Evolutionary conservation across 805 yeast genomes (phyloP).

Genomic region (Suhomyces kilbournensis): DNA sequence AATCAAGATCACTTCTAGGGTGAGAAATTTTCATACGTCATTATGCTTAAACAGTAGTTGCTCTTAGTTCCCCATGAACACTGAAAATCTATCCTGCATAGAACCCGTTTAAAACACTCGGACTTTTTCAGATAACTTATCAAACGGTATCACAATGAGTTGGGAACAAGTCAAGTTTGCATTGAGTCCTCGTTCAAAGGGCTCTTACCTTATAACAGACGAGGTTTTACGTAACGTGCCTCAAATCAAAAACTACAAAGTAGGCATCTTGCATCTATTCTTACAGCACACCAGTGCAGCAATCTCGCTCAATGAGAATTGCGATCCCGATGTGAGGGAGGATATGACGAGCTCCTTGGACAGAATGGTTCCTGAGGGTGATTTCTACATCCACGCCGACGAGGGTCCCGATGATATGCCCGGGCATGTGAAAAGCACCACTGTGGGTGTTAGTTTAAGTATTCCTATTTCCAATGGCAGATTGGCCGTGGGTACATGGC

Average conservation of each 20-base stretch:
- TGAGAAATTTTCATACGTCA: no score
- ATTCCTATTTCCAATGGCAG: conserved; percentile 70
- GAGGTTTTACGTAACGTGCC: conserved; percentile 59
- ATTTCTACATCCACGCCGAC: conserved; percentile 58
- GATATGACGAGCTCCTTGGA: conserved; percentile 68
- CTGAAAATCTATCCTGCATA: neutral
- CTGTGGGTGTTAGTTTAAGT: conserved; percentile 55
- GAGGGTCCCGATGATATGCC: conserved; percentile 88
- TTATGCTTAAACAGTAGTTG: no score
- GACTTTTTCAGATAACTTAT: neutral
- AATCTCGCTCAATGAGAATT: conserved; percentile 72
- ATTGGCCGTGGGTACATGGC: conserved; percentile 80
- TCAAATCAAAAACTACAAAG: conserved; percentile 53
- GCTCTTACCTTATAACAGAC: conserved; percentile 69
- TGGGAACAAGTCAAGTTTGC: conserved; percentile 64
- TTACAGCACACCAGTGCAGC: conserved; percentile 81
- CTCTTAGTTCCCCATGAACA: neutral
- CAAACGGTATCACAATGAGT: neutral
- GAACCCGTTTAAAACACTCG: neutral
- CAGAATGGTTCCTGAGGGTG: conserved; percentile 64
- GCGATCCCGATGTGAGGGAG: conserved; percentile 71
- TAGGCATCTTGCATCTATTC: conserved; percentile 65
- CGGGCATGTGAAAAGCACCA: conserved; percentile 62
- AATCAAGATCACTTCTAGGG: no score
- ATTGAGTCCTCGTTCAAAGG: conserved; percentile 57